Base-by-base conservation (phyloP, 2,329 filamentous ascomycete genomes). In the Lithohypha guttulata region DNA sequence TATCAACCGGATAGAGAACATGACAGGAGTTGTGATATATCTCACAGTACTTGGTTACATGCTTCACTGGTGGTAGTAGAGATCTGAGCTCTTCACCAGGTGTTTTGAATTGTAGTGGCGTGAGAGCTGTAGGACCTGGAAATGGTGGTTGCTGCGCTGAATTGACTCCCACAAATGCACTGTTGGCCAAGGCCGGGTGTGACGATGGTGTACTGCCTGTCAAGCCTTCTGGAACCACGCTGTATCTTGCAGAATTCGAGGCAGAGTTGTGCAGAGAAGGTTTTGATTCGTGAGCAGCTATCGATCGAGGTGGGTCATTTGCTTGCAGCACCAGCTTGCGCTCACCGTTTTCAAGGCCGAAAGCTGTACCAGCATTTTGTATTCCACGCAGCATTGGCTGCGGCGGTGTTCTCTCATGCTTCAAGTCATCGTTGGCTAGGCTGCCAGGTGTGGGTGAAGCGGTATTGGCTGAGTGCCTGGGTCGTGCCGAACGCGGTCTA, bases 31-130 rank as follows among this genome's bases (percentile, higher is more conserved):
- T 28, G 23, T 18, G 34, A 15, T 19, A 37, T 3, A 20, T 19
- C 17, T 37, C 34, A 29, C 34, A 37, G 34, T 37, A 37, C 20
- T 37, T 37, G 7, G 34, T 29, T 14, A 37, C 34, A 21, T 37
- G 34, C 25, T 37, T 37, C 23, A 29, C 25, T 9, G 26, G 34
- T 17, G 34, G 34, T 11, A 28, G 18, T 14, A 37, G 21, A 3
- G 34, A 10, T 29, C 23, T 6, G 11, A 37, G 23, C 23, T 37
- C 34, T 6, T 37, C 34, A 19, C 17, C 15, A 18, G 34, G 26
- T 19, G 34, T 20, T n/a, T 20, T 37, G 10, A 37, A 17, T 14
- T 17, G 23, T 10, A 22, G 23, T 13, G 23, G 3, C n/a, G 23
- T 25, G 14, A 37, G 23, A 3, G 18, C 9, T 5, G 23, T 23